Evolutionary conservation across 768 basidiomycete genomes (phyloP).

Genomic region (Termitomyces heimii): DNA sequence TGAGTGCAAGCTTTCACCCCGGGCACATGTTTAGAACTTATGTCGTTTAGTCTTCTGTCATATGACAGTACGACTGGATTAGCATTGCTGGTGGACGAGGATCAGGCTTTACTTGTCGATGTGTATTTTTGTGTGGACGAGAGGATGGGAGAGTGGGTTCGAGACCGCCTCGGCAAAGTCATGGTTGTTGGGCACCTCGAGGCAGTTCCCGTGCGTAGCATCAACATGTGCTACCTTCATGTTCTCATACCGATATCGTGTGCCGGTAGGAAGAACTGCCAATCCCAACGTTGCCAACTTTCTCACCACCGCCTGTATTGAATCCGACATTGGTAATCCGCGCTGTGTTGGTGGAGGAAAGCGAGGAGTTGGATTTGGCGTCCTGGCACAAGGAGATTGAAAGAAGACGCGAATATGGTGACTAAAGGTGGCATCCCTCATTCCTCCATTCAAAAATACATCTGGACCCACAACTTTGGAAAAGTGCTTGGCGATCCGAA

Average conservation of each 20-base stretch:
- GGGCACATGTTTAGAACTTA: not conserved
- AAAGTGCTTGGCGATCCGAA: conserved; percentile 16
- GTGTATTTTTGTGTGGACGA: conserved; percentile 44
- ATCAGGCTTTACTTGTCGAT: conserved; percentile 52
- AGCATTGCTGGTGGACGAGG: conserved; percentile 43
- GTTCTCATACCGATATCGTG: not conserved
- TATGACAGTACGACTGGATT: conserved; percentile 46
- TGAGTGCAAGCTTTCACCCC: conserved; percentile 21
- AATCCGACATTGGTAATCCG: conserved; percentile 43
- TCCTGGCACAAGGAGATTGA: conserved; percentile 35
- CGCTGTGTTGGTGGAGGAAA: conserved; percentile 44
- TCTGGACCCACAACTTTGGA: conserved; percentile 1
- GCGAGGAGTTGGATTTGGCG: conserved; percentile 40
- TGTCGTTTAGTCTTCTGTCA: conserved; percentile 41
- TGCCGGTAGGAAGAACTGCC: conserved; percentile 24
- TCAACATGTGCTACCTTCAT: conserved; percentile 3
- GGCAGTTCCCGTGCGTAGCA: conserved; percentile 11
- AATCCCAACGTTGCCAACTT: conserved; percentile 37
- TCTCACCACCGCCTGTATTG: conserved; percentile 31
- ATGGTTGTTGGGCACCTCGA: conserved; percentile 60
- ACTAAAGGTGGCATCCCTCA: not conserved
- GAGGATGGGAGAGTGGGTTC: conserved; percentile 37
- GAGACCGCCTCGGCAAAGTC: conserved; percentile 44
- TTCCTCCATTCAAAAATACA: not conserved
- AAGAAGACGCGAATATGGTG: conserved; percentile 4